A percentile compares a stretch with the other conserved stretches of the same genome.
Evolutionary conservation across 2,329 filamentous ascomycete species (phyloP).

Genomic region (Madurella mycetomatis): DNA sequence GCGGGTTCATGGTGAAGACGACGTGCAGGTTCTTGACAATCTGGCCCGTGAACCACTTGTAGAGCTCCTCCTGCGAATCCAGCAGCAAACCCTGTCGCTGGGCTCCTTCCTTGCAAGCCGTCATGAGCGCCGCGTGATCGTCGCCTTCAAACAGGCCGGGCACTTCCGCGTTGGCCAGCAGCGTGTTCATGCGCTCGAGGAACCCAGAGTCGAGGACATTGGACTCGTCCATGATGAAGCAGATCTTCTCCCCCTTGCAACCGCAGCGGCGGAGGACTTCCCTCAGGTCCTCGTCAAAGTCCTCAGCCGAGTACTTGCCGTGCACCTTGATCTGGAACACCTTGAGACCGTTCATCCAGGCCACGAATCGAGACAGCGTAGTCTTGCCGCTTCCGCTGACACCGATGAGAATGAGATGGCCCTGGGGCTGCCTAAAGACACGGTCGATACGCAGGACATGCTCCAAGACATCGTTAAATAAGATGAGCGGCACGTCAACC

Average conservation of each 20-base stretch:
- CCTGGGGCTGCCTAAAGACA: constrained; percentile 96
- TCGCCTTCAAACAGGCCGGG: constrained; percentile 99
- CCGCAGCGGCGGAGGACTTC: constrained; percentile 90
- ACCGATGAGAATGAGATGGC: constrained; percentile 96
- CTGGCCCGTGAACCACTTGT: constrained; percentile 99
- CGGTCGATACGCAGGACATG: constrained; percentile 97
- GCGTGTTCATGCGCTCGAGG: constrained; percentile 97
- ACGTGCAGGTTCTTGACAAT: constrained; percentile 99
- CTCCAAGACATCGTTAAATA: constrained; percentile 99
- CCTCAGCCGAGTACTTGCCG: constrained; percentile 94
- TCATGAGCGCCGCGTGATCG: constrained; percentile 97
- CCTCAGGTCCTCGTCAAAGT: constrained; percentile 96
- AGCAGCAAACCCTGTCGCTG: constrained; percentile 92
- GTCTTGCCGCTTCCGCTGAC: constrained; percentile 99
- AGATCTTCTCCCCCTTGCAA: constrained; percentile 98
- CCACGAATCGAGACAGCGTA: constrained; percentile 93
- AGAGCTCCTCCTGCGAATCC: constrained; percentile 98
- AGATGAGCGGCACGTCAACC: constrained; percentile 92
- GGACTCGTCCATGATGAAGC: constrained; percentile 99
- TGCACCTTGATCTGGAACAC: constrained; percentile 99
- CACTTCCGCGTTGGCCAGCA: constrained; percentile 98
- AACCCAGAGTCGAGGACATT: constrained; percentile 99
- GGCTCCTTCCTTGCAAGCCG: constrained; percentile 95
- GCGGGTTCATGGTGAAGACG: constrained; percentile 99
- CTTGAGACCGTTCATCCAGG: constrained; percentile 99